Conservation (phyloP, 2,329 filamentous ascomycete species). For the Polytolypa hystricis region DNA sequence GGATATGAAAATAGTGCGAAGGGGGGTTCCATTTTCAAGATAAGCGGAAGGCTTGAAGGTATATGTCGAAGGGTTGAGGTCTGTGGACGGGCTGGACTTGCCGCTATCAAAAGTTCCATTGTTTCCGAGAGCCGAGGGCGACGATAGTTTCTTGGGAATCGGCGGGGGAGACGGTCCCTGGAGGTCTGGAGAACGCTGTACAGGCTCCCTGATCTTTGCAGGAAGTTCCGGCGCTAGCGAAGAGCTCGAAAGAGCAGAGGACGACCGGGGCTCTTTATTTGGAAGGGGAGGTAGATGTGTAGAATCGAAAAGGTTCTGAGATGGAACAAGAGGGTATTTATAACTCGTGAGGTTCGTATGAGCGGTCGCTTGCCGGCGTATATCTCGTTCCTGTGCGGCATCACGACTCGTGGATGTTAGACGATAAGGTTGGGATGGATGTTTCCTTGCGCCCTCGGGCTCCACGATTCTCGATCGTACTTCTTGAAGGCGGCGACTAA, state of each 20-base stretch:
- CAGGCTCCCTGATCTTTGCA: constrained; percentile 25
- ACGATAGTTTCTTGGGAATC: constrained; percentile 17
- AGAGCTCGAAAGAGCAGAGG: constrained; percentile 10
- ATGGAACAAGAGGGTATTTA: constrained; percentile 35
- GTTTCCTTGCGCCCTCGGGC: constrained; percentile 2
- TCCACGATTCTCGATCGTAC: constrained; percentile 15
- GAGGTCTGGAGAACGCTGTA: constrained; percentile 10
- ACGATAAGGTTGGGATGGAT: neutral
- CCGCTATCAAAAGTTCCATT: constrained; percentile 16
- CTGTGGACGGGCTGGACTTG: constrained; percentile 13
- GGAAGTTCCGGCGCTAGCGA: constrained; percentile 27
- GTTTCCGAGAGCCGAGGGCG: constrained; percentile 16
- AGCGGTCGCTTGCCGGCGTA: constrained; percentile 8
- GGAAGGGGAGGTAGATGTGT: constrained; percentile 17
- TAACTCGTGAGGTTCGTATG: constrained; percentile 20
- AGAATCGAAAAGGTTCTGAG: constrained; percentile 20
- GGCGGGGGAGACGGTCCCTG: constrained; percentile 6
- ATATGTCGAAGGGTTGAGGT: constrained; percentile 44
- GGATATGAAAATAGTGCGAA: constrained; percentile 82
- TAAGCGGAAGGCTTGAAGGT: constrained; percentile 78
- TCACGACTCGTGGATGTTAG: neutral
- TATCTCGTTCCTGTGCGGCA: neutral
- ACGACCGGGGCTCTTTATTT: constrained; percentile 16
- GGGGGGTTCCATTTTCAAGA: constrained; percentile 75
- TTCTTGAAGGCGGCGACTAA: constrained; percentile 15